Percentiles rank a stretch among this genome's conserved stretches.
Evolutionary conservation across 768 basidiomycete genomes (phyloP).

Genomic region (Gloeophyllum trabeum): DNA sequence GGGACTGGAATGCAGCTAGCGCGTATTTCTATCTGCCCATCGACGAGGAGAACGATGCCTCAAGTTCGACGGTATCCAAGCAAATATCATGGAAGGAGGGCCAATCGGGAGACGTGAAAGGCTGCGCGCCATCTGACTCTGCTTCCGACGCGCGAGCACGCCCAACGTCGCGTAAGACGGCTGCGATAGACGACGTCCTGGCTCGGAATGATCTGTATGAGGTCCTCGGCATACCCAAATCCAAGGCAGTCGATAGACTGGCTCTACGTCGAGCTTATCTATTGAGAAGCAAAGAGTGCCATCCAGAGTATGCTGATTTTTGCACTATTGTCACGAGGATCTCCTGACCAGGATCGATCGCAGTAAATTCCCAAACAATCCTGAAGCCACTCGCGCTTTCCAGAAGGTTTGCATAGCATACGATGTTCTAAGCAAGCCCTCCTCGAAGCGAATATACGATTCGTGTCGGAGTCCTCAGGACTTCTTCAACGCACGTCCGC

Average conservation of each 20-base stretch:
- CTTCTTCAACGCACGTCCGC: conserved; percentile 40
- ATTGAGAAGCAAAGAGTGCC: conserved; percentile 61
- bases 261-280: conserved; percentile 69
- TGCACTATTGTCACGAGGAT: not conserved
- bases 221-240: conserved; percentile 54
- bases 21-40: conserved; percentile 48
- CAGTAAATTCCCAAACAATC: conserved; percentile 68
- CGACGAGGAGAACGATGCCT: conserved; percentile 35
- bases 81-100: conserved; percentile 7
- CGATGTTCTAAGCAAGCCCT: conserved; percentile 65
- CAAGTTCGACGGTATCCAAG: conserved; percentile 27
- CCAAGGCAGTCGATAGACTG: conserved; percentile 40
- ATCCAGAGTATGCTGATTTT: conserved; percentile 66
- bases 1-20: conserved; percentile 30
- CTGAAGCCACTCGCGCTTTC: conserved; percentile 73
- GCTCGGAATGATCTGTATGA: conserved; percentile 57
- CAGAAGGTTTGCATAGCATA: conserved; percentile 83
- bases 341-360: not conserved
- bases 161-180: too few species aligned
- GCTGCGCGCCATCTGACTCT: too few species aligned
- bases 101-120: too few species aligned
- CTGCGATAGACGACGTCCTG: conserved; percentile 45
- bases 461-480: conserved; percentile 38
- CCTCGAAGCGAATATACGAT: conserved; percentile 61
- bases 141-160: too few species aligned